Evolutionary conservation across 2,329 filamentous ascomycete species (phyloP), one percentile per base, ranked within the genome.

Genomic region (Sporothrix dimorphospora): DNA sequence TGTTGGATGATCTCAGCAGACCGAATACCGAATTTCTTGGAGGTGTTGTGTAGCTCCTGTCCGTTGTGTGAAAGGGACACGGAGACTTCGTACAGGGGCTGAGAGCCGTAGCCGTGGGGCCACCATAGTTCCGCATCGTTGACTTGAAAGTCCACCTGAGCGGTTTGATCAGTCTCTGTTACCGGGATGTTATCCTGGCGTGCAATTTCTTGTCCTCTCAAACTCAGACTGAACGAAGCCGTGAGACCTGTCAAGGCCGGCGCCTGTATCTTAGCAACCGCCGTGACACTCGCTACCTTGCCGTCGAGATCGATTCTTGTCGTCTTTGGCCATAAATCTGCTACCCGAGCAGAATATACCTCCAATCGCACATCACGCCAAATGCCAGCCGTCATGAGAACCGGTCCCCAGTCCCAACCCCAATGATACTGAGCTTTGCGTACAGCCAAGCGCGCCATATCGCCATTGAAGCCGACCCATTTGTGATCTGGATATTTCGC

Each of bases 301-400:
- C 24, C 24, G 80, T 83, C 67, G 87, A 85, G 8, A 93, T 83
- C 4, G 83, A 86, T 21, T 86, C 79, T 40, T 88, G 86, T 82
- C 24, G 89, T 87, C 55, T 90, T 87, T 65, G 90, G 85, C 74
- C 88, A 86, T 2, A 95, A 81, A 75, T 94, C 92, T 0, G 85
- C 81, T 7, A 95, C 83, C 1, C 90, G 85, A 6, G 90, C 86
- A 24, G 89, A 83, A 78, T 91, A 94, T 0, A 91, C 85, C 77
- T 95, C 92, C 6, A 95, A 85, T 70, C 87, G 86, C 47, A 94
- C 86, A 4, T 91, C 88, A 73, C 91, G 85, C 92, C 93, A 96
- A 0, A 90, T 90, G 1, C 91, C 91, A 71, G 88, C 91, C 1
- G 90, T 91, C 74, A 92, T 80, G 9, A 92, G 82, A 1, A 84